phyloP scores from a whole-genome alignment of 306 rosid species.

The Pueraria montana region DNA sequence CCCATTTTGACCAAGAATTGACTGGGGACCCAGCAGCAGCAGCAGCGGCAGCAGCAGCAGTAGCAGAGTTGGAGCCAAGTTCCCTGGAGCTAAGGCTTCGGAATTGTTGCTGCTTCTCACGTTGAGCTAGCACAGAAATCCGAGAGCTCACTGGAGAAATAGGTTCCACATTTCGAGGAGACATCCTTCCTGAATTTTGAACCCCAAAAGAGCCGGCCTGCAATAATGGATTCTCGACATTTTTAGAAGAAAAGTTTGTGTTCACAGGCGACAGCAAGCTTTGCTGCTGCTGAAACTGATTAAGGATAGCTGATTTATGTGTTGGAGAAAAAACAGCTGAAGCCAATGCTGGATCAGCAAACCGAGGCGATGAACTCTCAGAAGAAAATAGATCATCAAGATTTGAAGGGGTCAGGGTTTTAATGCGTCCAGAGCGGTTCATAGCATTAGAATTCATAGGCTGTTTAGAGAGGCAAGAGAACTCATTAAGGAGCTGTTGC shows the following conservation, averaged over 20 bases:
- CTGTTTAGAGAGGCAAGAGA: slow-evolving; percentile 27
- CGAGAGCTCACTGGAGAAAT: slow-evolving; percentile 18
- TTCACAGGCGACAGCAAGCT: slow-evolving; percentile 25
- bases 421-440: background rate
- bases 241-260: slow-evolving; percentile 9
- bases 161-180: slow-evolving; percentile 11
- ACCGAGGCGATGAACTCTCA: slow-evolving; percentile 25
- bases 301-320: slow-evolving; percentile 22
- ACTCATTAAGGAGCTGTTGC: slow-evolving; percentile 12
- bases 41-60: background rate
- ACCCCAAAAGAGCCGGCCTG: background rate
- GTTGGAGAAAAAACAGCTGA: slow-evolving; percentile 31
- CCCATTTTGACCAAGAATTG: slow-evolving; percentile 24
- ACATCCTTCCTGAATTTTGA: slow-evolving; percentile 9
- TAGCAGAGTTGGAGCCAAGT: slow-evolving; percentile 28
- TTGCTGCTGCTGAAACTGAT: slow-evolving; percentile 29
- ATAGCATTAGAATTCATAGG: slow-evolving; percentile 2
- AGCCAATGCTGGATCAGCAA: slow-evolving; percentile 11
- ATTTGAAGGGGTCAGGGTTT: slow-evolving; percentile 8
- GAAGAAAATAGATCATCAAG: slow-evolving; percentile 11
- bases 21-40: slow-evolving; percentile 1
- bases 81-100: slow-evolving; percentile 27
- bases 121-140: slow-evolving; percentile 1
- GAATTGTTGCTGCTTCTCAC: slow-evolving; percentile 23
- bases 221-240: slow-evolving; percentile 1